Evolutionary conservation across 2,329 filamentous ascomycete species (phyloP), one percentile per base, ranked within the genome.

Genomic region (Plenodomus tracheiphilus): DNA sequence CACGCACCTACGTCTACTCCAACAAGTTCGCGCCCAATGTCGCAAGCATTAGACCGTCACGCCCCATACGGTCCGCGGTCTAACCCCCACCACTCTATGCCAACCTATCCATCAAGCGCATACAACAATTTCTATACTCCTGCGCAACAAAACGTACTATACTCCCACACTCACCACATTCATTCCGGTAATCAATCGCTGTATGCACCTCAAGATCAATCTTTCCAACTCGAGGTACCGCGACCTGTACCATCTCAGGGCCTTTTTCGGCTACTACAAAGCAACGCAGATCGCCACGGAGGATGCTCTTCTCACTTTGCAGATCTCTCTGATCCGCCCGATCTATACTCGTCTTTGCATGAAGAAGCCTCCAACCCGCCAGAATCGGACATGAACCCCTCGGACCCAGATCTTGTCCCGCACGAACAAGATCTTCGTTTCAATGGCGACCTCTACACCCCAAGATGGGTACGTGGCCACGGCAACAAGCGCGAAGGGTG

Each of bases 401-500:
- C 82, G 2, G 87, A 93, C 62, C 86, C 87, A 1, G 87, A 91
- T 51, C 76, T 92, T 66, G 78, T 87, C 10, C 89, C 89, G 5
- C 87, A 89, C 56, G 88, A 92, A 71, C 89, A 93, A 67, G 72
- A 75, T 58, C 75, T 91, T 50, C 82, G 90, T 40, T 95, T 91
- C 61, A 85, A 86, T 43, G 88, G 88, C 41, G 90, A 95, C 64
- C 73, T 94, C 47, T 94, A 94, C 75, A 93, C 89, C 1, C 89
- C 90, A 1, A 81, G 80, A 59, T 95, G 89, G 88, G 87, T 94
- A 17, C 86, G 90, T 30, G 90, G 90, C 18, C 88, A 93, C 54
- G 89, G 90, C 20, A 91, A 91, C 74, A 91, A 92, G 77, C 86
- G 90, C 36, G 89, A 93, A 71, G 90, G 90, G 3, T 96, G 90